Conservation (phyloP, 495 filamentous ascomycete genomes). For the Amorphotheca resinae region DNA sequence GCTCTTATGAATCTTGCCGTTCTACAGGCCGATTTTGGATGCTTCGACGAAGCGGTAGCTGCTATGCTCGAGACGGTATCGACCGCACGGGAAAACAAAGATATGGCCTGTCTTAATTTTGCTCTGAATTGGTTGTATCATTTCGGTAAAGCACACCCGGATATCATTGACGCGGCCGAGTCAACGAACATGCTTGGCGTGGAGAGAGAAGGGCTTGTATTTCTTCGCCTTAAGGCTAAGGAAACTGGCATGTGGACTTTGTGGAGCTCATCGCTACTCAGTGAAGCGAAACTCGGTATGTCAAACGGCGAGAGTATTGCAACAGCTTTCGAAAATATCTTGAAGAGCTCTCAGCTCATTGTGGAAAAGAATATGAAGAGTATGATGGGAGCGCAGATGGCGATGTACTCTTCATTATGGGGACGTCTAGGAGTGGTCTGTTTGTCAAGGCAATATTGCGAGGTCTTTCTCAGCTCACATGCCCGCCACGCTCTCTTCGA, state of each 20-base stretch:
- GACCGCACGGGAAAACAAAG: constrained; percentile 81
- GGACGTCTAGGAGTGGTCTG: constrained; percentile 59
- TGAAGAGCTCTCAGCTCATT: constrained; percentile 71
- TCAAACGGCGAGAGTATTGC: constrained; percentile 67
- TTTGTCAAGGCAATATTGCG: constrained; percentile 54
- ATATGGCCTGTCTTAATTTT: constrained; percentile 88
- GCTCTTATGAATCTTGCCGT: constrained; percentile 90
- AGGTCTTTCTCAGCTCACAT: constrained; percentile 70
- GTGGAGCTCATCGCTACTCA: constrained; percentile 71
- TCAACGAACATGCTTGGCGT: constrained; percentile 61
- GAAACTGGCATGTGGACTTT: constrained; percentile 82
- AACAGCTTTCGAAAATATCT: constrained; percentile 61
- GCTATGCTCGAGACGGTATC: constrained; percentile 89
- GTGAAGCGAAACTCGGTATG: constrained; percentile 72
- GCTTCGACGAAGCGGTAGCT: constrained; percentile 76
- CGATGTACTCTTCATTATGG: constrained; percentile 60
- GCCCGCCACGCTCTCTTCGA: constrained; percentile 51
- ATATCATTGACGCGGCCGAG: constrained; percentile 55
- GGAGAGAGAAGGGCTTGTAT: constrained; percentile 70
- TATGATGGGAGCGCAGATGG: constrained; percentile 59
- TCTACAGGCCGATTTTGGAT: constrained; percentile 91
- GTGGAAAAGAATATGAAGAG: constrained; percentile 60
- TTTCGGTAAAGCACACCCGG: constrained; percentile 74
- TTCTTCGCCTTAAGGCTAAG: constrained; percentile 77
- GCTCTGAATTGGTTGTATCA: constrained; percentile 96